A percentile compares a stretch with the other conserved stretches of the same genome.
phyloP scores from a whole-genome alignment of 2,329 filamentous ascomycete genomes.

The Cucurbitaria berberidis region DNA sequence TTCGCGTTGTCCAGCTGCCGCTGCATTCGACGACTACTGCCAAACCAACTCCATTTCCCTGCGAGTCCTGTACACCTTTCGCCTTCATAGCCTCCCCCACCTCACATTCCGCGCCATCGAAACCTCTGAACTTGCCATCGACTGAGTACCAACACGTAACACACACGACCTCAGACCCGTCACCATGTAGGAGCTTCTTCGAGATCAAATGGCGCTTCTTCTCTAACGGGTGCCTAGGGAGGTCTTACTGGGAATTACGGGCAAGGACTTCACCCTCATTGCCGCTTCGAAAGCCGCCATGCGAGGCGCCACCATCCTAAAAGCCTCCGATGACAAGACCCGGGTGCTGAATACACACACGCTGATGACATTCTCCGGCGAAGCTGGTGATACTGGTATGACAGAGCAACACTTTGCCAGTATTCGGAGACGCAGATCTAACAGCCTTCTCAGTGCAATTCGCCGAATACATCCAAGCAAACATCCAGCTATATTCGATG shows the following conservation, averaged over 20 bases:
- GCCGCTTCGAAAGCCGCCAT: conserved; percentile 97
- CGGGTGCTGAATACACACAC: conserved; percentile 90
- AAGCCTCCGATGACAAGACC: conserved; percentile 96
- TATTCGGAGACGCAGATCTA: conserved; percentile 3
- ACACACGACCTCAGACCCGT: conserved; percentile 18
- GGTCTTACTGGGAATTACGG: conserved; percentile 95
- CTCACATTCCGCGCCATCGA: not conserved
- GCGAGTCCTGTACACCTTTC: not conserved
- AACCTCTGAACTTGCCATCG: not conserved
- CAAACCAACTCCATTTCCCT: not conserved
- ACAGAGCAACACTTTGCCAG: not conserved
- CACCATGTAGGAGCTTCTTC: conserved; percentile 39
- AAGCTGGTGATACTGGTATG: conserved; percentile 91
- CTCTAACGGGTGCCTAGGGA: conserved; percentile 69
- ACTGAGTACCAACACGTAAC: conserved; percentile 6
- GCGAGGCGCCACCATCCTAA: conserved; percentile 95
- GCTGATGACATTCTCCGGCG: conserved; percentile 92
- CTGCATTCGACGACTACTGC: not conserved
- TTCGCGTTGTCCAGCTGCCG: conserved; percentile 10
- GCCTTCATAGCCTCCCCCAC: not conserved
- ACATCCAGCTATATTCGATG: conserved; percentile 98
- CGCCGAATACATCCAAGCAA: conserved; percentile 98
- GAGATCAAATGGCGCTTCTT: not conserved
- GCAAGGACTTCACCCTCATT: conserved; percentile 98
- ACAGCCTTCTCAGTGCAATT: conserved; percentile 77